These are phyloP conservation scores for Mesembryanthemum crystallinum DNA, from an alignment of 148 eudicot genomes.

Conservation along the genomic window DNA sequence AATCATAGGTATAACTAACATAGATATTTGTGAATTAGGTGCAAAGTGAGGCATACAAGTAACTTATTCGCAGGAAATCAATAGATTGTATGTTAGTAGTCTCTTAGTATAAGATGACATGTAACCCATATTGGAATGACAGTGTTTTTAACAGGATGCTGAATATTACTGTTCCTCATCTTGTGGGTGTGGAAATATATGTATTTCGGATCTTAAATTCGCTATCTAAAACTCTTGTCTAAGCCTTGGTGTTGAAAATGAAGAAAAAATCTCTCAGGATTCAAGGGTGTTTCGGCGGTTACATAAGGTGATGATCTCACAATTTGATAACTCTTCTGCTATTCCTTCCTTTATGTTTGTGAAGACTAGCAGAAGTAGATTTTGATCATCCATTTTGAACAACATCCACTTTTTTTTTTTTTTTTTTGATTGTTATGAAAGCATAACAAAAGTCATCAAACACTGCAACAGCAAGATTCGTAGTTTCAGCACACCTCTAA, in stretches of 20 bases:
- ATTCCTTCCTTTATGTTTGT: neutral
- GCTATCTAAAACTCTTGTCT: no score
- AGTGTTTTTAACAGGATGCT: no score
- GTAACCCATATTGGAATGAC: neutral
- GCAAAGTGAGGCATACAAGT: neutral
- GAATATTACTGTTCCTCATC: no score
- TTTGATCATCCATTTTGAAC: neutral
- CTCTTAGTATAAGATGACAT: neutral
- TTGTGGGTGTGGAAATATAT: no score
- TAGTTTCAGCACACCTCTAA: no score
- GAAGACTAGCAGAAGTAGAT: neutral
- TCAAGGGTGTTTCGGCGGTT: neutral
- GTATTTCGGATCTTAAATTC: no score
- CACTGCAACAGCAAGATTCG: no score
- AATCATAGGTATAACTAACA: conserved; percentile 14
- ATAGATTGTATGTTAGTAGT: neutral
- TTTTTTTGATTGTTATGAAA: no score
- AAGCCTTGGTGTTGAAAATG: neutral
- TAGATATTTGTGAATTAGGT: neutral
- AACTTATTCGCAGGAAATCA: neutral
- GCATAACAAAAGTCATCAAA: no score
- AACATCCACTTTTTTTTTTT: no score
- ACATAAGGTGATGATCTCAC: neutral
- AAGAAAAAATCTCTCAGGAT: neutral
- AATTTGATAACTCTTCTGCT: neutral